Evolutionary conservation across 306 rosid genomes (phyloP), one percentile per base, ranked within the genome.

Genomic region (Ormosia semicastrata): DNA sequence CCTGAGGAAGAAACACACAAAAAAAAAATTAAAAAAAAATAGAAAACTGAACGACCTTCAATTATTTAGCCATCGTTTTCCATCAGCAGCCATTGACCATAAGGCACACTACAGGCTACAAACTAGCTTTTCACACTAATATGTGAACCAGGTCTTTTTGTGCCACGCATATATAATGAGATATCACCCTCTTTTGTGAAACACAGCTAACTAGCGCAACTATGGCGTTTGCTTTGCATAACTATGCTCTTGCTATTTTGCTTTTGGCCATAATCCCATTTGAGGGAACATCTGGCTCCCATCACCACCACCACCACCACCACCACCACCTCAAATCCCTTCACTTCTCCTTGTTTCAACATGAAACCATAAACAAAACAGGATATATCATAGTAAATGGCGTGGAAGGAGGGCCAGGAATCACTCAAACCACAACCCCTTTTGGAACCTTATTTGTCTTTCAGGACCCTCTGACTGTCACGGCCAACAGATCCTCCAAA

Each of bases 281-380:
- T 40, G 39, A 78, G 76, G 66, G 60, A 14, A 53, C 75, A 29
- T 63, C 73, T 43, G 50, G 30, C 69, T 79, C 86, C 18, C 81
- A 73, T 1, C 24, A 24, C 24, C 78, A 81, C 50, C 73, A 83
- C 39, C 84, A 60, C 7, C 5, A 70, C 4, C 67, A 83, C 46
- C 79, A 65, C 0, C 73, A 70, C 6, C 82, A 82, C 56, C 68
- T 86, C 46, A 89, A 88, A 60, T 87, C 97, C 69, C 84, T 92
- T 72, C 97, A 89, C 76, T 89, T 94, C 73, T 17, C 95, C 0
- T 84, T 94, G 15, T 94, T 50, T 32, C 95, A 91, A 76, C 98
- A 92, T 0, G 95, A 92, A 65, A 92, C 95, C 37, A 56, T 86
- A 52, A 94, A 91, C 90, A 92, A 80, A 87, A 94, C 95, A 12